These are phyloP conservation scores for Exidia glandulosa DNA, from an alignment of 768 basidiomycete genomes.

Conservation along the genomic window DNA sequence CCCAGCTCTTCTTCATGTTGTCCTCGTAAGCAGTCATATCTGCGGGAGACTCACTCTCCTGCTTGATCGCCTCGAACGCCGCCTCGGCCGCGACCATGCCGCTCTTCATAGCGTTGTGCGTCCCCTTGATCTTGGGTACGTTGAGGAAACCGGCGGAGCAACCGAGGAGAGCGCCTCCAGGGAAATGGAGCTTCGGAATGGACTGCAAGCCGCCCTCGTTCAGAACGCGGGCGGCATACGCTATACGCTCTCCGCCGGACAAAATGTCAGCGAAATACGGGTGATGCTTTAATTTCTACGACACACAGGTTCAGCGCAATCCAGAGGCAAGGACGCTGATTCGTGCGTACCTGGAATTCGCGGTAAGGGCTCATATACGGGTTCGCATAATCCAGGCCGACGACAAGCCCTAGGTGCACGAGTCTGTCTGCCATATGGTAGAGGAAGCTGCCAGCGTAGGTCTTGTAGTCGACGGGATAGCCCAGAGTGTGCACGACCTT, in stretches of 20 bases:
- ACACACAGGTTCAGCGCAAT: conserved; percentile 12
- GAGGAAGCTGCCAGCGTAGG: conserved; percentile 88
- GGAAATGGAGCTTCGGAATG: conserved; percentile 77
- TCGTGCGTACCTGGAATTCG: conserved; percentile 69
- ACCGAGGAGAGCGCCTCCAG: conserved; percentile 89
- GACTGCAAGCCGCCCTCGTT: conserved; percentile 94
- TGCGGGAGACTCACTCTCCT: conserved; percentile 18
- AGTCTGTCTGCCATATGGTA: conserved; percentile 94
- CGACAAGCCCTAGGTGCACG: conserved; percentile 81
- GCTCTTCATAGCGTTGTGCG: conserved; percentile 98
- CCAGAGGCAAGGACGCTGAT: conserved; percentile 4
- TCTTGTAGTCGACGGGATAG: conserved; percentile 75
- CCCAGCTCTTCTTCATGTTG: conserved; percentile 67
- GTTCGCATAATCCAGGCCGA: conserved; percentile 91
- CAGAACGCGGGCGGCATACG: conserved; percentile 81
- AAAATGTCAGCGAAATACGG: conserved; percentile 81
- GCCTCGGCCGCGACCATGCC: conserved; percentile 95
- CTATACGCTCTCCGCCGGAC: conserved; percentile 64
- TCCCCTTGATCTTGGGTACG: conserved; percentile 95
- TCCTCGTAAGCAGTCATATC: conserved; percentile 69
- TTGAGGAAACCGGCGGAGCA: conserved; percentile 96
- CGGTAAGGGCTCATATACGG: conserved; percentile 86
- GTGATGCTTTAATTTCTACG: conserved; percentile 88
- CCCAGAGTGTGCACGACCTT: conserved; percentile 91
- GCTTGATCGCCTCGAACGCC: conserved; percentile 52